Percentiles rank a stretch among this genome's conserved stretches.
Evolutionary conservation across 306 rosid genomes (phyloP).

Genomic region (Vigna nakashimae): DNA sequence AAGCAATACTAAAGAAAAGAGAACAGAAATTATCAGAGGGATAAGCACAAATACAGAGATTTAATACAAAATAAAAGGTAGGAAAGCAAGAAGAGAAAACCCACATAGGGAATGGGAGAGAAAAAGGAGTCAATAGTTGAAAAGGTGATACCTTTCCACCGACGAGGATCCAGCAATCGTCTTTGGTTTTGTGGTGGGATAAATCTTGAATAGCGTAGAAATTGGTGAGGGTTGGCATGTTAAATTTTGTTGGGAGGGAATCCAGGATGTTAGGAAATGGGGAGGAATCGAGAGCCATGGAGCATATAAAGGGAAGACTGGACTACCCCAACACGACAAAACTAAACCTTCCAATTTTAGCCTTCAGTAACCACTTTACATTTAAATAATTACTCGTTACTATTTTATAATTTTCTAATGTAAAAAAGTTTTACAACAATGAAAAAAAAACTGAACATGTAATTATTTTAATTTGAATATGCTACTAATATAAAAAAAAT

Average conservation of each 20-base stretch:
- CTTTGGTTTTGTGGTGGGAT: constrained; percentile 69
- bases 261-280: neutral
- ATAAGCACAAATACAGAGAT: neutral
- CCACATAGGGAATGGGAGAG: constrained; percentile 22
- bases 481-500: too few relatives aligned
- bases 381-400: too few relatives aligned
- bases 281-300: neutral
- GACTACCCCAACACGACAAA: neutral
- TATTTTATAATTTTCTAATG: too few relatives aligned
- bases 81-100: neutral
- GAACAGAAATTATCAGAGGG: neutral
- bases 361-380: too few relatives aligned
- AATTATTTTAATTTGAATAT: too few relatives aligned
- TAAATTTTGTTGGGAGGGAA: neutral
- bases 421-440: too few relatives aligned
- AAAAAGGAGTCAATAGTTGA: neutral
- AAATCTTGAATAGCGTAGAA: constrained; percentile 70
- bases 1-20: neutral
- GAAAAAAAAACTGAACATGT: too few relatives aligned
- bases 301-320: neutral
- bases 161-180: constrained; percentile 88
- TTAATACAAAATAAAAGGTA: neutral
- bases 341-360: too few relatives aligned
- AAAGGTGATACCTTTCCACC: constrained; percentile 70
- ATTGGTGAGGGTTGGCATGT: constrained; percentile 71